Conservation (phyloP, 163 green algal species). For the Chlamydomonas reinhardtii region DNA sequence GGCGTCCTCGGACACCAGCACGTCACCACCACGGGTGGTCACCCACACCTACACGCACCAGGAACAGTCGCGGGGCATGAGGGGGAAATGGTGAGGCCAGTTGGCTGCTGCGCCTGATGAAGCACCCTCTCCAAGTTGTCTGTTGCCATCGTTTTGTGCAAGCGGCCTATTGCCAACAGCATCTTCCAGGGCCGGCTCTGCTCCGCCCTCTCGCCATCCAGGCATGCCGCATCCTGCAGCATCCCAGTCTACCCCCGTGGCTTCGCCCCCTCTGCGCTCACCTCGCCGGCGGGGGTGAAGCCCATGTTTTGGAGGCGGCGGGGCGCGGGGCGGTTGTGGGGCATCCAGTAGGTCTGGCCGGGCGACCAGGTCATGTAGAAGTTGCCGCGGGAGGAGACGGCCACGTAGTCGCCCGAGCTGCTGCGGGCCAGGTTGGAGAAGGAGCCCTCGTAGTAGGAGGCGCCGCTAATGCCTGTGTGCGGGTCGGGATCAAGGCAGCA, state of each 20-base stretch:
- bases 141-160: too few relatives aligned
- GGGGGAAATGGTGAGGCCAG: too few relatives aligned
- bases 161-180: too few relatives aligned
- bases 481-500: not conserved
- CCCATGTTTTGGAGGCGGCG: conserved; percentile 97
- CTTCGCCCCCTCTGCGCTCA: not conserved
- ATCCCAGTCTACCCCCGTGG: too few relatives aligned
- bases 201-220: too few relatives aligned
- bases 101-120: too few relatives aligned
- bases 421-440: conserved; percentile 93
- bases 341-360: conserved; percentile 89
- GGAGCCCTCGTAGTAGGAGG: conserved; percentile 96
- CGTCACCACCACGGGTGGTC: conserved; percentile 91
- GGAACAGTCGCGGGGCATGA: too few relatives aligned
- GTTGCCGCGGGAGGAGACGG: conserved; percentile 96
- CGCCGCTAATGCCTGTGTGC: conserved; percentile 83
- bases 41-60: conserved; percentile 83
- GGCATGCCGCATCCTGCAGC: too few relatives aligned
- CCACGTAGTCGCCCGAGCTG: conserved; percentile 91
- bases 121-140: too few relatives aligned
- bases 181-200: too few relatives aligned
- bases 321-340: conserved; percentile 92
- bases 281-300: conserved; percentile 83
- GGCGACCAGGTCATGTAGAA: conserved; percentile 99
- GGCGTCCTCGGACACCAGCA: conserved; percentile 79